phyloP scores from a whole-genome alignment of 2,329 filamentous ascomycete species.

The Trichophyton equinum region DNA sequence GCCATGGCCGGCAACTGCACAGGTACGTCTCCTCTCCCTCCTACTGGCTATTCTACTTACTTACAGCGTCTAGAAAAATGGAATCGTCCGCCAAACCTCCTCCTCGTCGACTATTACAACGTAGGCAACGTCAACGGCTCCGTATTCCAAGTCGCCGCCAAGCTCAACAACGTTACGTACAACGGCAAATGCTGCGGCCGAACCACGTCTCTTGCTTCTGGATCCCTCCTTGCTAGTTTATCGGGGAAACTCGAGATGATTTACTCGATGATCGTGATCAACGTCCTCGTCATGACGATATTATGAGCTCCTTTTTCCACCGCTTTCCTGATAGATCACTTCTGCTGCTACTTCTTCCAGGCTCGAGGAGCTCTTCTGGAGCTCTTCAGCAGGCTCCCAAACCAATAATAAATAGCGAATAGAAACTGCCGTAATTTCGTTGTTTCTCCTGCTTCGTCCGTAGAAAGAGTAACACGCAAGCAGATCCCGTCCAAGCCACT shows the following conservation, averaged over 20 bases:
- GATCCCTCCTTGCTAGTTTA: neutral
- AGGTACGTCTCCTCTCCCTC: slow-evolving; percentile 22
- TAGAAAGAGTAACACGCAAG: neutral
- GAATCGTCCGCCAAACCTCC: slow-evolving; percentile 59
- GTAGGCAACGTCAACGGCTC: slow-evolving; percentile 54
- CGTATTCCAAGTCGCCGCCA: slow-evolving; percentile 62
- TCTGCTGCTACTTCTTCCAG: too few relatives aligned
- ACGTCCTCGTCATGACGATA: neutral
- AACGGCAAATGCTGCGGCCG: slow-evolving; percentile 31
- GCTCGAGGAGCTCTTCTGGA: neutral
- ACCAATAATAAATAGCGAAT: neutral
- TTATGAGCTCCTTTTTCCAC: neutral
- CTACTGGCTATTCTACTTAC: neutral
- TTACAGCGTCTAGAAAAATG: slow-evolving; percentile 36
- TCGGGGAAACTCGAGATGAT: neutral
- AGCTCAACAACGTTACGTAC: slow-evolving; percentile 62
- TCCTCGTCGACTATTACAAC: slow-evolving; percentile 82
- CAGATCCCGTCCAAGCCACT: neutral
- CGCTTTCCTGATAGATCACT: too few relatives aligned
- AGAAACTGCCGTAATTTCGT: neutral
- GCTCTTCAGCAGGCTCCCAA: neutral
- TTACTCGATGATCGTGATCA: neutral
- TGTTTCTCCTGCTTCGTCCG: too few relatives aligned
- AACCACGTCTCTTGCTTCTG: slow-evolving; percentile 8
- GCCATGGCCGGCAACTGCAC: slow-evolving; percentile 51